Evolutionary conservation across 805 yeast genomes (phyloP).

Genomic region (Starmerella etchellsii): DNA sequence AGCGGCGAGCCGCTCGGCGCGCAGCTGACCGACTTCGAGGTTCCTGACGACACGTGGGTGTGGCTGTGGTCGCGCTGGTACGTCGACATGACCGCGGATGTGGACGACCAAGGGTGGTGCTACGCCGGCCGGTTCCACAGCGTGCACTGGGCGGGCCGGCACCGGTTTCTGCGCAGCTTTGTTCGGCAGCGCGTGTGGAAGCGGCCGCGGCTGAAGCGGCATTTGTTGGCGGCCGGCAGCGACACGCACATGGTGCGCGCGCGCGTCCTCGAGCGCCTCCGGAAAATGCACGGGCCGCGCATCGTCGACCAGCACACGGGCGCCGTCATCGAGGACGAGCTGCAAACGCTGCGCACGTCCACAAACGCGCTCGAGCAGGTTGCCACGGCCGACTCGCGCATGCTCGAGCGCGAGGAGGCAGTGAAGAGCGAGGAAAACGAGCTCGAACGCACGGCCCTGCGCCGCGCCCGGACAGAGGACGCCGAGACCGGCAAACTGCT

Average conservation of each 20-base stretch:
- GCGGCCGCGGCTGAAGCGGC: slow-evolving; percentile 25
- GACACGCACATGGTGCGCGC: background rate
- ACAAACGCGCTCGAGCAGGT: background rate
- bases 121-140: slow-evolving; percentile 43
- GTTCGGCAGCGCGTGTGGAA: slow-evolving; percentile 61
- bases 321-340: background rate
- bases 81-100: slow-evolving; percentile 53
- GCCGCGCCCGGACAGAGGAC: background rate
- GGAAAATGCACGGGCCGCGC: background rate
- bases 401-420: background rate
- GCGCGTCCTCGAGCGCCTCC: background rate
- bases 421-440: background rate
- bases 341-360: background rate
- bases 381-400: too few species aligned
- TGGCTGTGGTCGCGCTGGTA: slow-evolving; percentile 68
- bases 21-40: slow-evolving; percentile 23
- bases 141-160: slow-evolving; percentile 48
- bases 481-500: background rate
- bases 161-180: slow-evolving; percentile 42
- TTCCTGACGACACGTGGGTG: slow-evolving; percentile 49
- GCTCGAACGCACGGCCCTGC: background rate
- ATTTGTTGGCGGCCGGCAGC: background rate
- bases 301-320: background rate
- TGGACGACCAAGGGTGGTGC: slow-evolving; percentile 78
- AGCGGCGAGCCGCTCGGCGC: slow-evolving; percentile 24